Base-by-base conservation (phyloP, 768 basidiomycete genomes). In the Rhodocollybia butyracea region DNA sequence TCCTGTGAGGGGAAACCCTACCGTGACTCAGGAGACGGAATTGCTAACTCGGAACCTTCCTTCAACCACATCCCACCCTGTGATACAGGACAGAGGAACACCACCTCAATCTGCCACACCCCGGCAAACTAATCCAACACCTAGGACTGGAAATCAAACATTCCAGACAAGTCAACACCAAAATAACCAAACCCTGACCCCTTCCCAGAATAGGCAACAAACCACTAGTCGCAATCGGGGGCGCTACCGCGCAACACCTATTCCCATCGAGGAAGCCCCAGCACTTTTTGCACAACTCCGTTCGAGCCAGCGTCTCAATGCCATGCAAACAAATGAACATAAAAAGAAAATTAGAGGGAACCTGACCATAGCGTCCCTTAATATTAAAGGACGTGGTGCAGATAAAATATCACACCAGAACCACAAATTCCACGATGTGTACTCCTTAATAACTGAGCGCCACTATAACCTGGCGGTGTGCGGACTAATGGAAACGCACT, bases 401-500 rank as follows among this genome's bases (percentile, higher is more conserved):
- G 2, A 36, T 2, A 40, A 40, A 0, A 55, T 51, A 13, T 36
- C 4, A 21, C 17, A 40, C 2, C 40, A n/a, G 1, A 31, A 54
- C 11, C 27, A 61, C 34, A 68, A 68, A 55, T 68, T 63, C 59
- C n/a, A 30, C 24, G 30, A 43, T 3, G 31, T 68, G 3, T 55
- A 61, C 31, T 48, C 34, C 10, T 26, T 57, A 0, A 29, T 68
- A 3, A 24, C 46, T n/a, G n/a, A n/a, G n/a, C n/a, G n/a, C 8
- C 53, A 65, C 2, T 2, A 65, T 0, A 36, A 57, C 6, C 56
- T 68, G 0, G 58, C 47, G 2, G 43, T 66, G 5, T 48, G 66
- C 8, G 59, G 54, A 0, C 12, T 68, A 0, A 62, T 65, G 30
- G 67, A 68, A 34, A 63, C 64, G 2, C 67, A 68, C 55, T 43